A percentile compares a stretch with the other conserved stretches of the same genome.
Evolutionary conservation across 345 rosid species (phyloP).

Genomic region (Brassica juncea): DNA sequence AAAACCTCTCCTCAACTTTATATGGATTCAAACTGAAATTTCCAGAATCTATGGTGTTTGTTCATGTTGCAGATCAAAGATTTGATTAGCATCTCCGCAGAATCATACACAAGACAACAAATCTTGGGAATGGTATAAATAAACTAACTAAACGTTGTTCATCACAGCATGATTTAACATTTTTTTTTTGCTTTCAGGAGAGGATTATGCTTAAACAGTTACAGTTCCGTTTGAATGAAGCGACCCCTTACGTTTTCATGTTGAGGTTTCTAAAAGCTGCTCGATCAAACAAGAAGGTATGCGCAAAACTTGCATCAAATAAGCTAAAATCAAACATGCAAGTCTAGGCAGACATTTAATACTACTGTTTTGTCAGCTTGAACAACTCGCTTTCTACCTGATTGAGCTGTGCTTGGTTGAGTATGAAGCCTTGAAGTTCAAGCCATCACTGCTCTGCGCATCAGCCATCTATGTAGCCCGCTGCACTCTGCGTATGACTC

Average conservation of each 20-base stretch:
- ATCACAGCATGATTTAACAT: too few relatives aligned
- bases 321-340: constrained; percentile 15
- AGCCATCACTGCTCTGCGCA: constrained; percentile 86
- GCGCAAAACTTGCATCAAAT: neutral
- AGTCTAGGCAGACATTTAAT: constrained; percentile 11
- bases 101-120: constrained; percentile 75
- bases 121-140: constrained; percentile 66
- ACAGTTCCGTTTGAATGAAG: constrained; percentile 81
- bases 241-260: constrained; percentile 94
- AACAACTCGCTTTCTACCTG: constrained; percentile 83
- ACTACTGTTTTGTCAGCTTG: constrained; percentile 52
- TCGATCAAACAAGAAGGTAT: constrained; percentile 71
- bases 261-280: constrained; percentile 95
- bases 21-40: constrained; percentile 13
- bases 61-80: constrained; percentile 69
- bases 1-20: neutral
- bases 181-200: constrained; percentile 53
- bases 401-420: constrained; percentile 81
- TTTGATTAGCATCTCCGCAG: constrained; percentile 82
- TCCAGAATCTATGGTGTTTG: neutral
- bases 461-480: constrained; percentile 83
- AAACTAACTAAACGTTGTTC: neutral
- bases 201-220: constrained; percentile 67
- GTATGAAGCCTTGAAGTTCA: constrained; percentile 74
- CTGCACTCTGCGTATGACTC: constrained; percentile 62